Evolutionary conservation across 495 filamentous ascomycete genomes (phyloP).

Genomic region (Bombardia bombarda): DNA sequence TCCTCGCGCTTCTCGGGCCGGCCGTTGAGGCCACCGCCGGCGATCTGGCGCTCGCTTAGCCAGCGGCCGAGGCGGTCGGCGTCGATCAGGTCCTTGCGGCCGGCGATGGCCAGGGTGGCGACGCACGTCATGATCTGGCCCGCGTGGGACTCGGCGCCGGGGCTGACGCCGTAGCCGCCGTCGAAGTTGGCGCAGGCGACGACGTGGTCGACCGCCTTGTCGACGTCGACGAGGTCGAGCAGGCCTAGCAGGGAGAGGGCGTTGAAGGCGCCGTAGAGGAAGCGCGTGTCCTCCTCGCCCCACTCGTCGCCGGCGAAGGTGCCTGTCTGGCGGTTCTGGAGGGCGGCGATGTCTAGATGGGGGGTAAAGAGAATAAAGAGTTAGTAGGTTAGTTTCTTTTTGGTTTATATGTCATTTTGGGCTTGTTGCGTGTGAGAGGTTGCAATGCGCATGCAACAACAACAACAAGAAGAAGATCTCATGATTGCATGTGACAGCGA

Average conservation of each 20-base stretch:
- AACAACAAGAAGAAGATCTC: background rate
- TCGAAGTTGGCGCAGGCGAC: conserved; percentile 82
- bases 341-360: conserved; percentile 62
- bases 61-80: conserved; percentile 73
- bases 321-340: conserved; percentile 75
- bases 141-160: conserved; percentile 84
- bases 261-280: conserved; percentile 82
- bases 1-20: conserved; percentile 93
- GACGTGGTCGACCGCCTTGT: conserved; percentile 70
- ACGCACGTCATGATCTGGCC: conserved; percentile 94
- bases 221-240: conserved; percentile 62
- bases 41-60: conserved; percentile 87
- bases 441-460: too few relatives aligned
- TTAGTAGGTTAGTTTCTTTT: conserved; percentile 7
- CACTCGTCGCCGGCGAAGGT: conserved; percentile 90
- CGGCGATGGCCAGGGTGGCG: conserved; percentile 77
- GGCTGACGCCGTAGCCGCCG: conserved; percentile 81
- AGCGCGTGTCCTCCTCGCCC: conserved; percentile 93
- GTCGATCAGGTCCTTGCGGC: conserved; percentile 74
- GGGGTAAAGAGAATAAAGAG: background rate
- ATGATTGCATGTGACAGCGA: conserved; percentile 1
- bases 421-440: too few relatives aligned
- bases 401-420: too few relatives aligned
- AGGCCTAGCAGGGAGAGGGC: conserved; percentile 73
- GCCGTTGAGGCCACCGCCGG: conserved; percentile 84